A percentile compares a stretch with the other conserved stretches of the same genome.
Evolutionary conservation across 495 filamentous ascomycete genomes (phyloP).

Genomic region (Aspergillus sclerotiicarbonarius): DNA sequence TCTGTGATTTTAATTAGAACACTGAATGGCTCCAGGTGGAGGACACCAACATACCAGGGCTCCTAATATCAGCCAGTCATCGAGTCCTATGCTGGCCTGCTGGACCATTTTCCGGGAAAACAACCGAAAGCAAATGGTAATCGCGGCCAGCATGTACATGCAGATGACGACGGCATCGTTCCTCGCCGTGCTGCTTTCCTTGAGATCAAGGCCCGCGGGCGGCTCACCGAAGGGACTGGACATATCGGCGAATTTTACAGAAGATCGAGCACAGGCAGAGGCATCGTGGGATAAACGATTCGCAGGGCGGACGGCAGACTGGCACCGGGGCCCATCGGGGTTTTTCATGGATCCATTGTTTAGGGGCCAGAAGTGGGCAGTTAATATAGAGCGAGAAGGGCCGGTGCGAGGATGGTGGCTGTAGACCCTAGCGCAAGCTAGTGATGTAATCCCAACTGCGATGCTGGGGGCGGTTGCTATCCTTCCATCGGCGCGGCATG

Average conservation of each 20-base stretch:
- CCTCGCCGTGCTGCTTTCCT: neutral
- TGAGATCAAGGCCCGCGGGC: neutral
- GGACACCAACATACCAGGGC: slow-evolving; percentile 8
- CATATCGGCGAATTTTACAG: neutral
- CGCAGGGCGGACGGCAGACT: neutral
- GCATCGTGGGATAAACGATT: neutral
- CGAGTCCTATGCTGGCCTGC: slow-evolving; percentile 4
- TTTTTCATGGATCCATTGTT: neutral
- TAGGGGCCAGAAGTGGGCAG: slow-evolving; percentile 2
- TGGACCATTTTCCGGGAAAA: neutral
- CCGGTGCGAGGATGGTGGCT: neutral
- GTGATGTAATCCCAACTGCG: slow-evolving; percentile 1
- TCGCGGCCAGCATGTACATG: neutral
- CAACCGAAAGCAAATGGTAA: neutral
- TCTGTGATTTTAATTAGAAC: neutral
- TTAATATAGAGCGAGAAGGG: neutral
- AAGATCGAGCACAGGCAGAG: neutral
- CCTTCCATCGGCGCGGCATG: neutral
- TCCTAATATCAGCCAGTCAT: slow-evolving; percentile 15
- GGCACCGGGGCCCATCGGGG: neutral
- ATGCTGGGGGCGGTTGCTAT: slow-evolving; percentile 1
- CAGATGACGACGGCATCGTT: neutral
- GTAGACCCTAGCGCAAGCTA: neutral
- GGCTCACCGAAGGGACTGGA: neutral
- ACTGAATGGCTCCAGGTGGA: neutral